Evolutionary conservation across 2,329 filamentous ascomycete species (phyloP), one percentile per base, ranked within the genome.

Genomic region (Aureobasidium sp.): DNA sequence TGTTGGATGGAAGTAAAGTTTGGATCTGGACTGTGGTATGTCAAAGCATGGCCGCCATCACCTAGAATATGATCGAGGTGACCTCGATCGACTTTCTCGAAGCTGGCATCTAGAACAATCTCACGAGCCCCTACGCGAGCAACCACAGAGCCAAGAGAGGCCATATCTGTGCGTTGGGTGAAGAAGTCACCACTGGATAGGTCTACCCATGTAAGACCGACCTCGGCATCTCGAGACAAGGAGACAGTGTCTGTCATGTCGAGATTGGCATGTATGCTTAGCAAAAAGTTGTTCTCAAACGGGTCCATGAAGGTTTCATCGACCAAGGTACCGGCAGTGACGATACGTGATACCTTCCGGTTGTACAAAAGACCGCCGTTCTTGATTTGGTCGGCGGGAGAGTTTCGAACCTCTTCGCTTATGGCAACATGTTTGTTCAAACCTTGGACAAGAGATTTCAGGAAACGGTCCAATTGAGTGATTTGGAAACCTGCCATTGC

Each of bases 301-400:
- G 90, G 88, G 66, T 97, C 88, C 76, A 98, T 90, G 68, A 97
- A 98, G 62, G 90, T 90, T 70, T 98, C 93, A 68, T 98, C 93
- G 60, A 98, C 95, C 51, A 98, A 75, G 1, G 93, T 98, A 17
- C 93, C 93, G 1, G 93, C 90, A 0, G 93, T 97, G 64, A 98
- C 83, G 60, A 98, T 85, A 54, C 93, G 84, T 16, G 88, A 81
- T 12, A 98, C 89, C 60, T 77, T 83, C 22, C 93, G 85, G 66
- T 94, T 86, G 67, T 93, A 94, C 74, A 91, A 76, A 58, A 91
- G 72, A 3, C 88, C 89, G 12, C 88, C 88, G 17, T 82, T 79
- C 65, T 85, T 91, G 59, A 85, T 73, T 68, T 81, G 88, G 53
- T 81, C 81, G 3, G 83, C 76, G 4, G 80, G 75, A 58, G 83